These are phyloP conservation scores for Lachancea lanzarotensis DNA, from an alignment of 805 yeast genomes.

Conservation along the genomic window DNA sequence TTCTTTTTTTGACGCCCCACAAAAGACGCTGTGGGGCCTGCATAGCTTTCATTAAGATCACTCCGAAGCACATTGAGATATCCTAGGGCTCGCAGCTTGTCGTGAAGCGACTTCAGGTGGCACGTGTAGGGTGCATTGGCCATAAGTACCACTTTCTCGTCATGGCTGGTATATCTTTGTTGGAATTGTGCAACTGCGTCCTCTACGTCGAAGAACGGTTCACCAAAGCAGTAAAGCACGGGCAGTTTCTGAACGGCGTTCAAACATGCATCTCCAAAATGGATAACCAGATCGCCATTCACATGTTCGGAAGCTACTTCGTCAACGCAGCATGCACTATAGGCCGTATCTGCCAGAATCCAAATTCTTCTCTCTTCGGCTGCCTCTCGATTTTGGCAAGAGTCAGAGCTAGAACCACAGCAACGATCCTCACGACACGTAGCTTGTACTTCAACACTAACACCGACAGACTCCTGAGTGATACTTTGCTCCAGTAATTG, in stretches of 20 bases:
- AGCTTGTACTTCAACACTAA: not conserved
- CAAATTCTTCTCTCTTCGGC: constrained; percentile 47
- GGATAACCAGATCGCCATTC: constrained; percentile 74
- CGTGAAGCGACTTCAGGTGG: constrained; percentile 38
- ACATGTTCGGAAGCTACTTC: constrained; percentile 97
- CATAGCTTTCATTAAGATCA: constrained; percentile 31
- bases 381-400: constrained; percentile 3
- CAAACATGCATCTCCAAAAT: constrained; percentile 92
- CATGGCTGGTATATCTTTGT: constrained; percentile 35
- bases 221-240: constrained; percentile 75
- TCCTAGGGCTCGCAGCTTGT: constrained; percentile 24
- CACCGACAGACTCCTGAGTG: constrained; percentile 5
- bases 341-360: constrained; percentile 92
- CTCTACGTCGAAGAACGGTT: constrained; percentile 46
- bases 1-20: constrained; percentile 34
- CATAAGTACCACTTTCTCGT: constrained; percentile 53
- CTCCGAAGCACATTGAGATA: constrained; percentile 37
- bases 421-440: not conserved
- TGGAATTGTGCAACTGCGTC: constrained; percentile 37
- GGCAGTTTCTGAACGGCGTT: constrained; percentile 69
- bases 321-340: constrained; percentile 92
- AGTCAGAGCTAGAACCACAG: not conserved
- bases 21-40: constrained; percentile 33
- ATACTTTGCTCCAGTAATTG: constrained; percentile 43
- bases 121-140: constrained; percentile 64